Evolutionary conservation across 208 protist species (phyloP).

Genomic region (Acanthamoeba divionensis): DNA sequence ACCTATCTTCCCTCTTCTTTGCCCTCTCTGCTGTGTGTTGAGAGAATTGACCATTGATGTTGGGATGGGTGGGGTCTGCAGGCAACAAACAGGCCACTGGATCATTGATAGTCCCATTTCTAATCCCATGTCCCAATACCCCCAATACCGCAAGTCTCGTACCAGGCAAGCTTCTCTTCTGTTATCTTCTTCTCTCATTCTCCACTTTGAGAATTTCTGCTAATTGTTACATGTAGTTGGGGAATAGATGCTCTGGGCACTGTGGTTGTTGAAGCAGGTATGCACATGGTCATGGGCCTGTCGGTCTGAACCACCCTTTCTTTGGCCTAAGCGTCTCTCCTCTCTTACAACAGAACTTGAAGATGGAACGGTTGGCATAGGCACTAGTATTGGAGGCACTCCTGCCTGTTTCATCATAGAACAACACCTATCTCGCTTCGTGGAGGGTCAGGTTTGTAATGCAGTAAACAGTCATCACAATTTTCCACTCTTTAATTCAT

Average conservation of each 20-base stretch:
- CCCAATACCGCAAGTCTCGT: slow-evolving; percentile 45
- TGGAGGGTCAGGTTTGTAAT: slow-evolving; percentile 56
- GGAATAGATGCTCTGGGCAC: slow-evolving; percentile 71
- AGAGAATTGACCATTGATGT: too few species aligned
- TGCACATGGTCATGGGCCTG: too few species aligned
- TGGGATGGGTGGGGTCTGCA: too few species aligned
- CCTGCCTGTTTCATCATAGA: slow-evolving; percentile 76
- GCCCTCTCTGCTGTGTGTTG: too few species aligned
- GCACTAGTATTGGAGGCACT: slow-evolving; percentile 73
- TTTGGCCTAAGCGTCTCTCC: too few species aligned
- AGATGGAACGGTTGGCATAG: slow-evolving; percentile 69
- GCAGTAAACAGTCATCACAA: not conserved
- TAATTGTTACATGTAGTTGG: slow-evolving; percentile 52
- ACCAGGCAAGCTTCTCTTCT: not conserved
- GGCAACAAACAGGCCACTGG: slow-evolving; percentile 66
- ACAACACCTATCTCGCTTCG: slow-evolving; percentile 71
- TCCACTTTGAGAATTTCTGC: not conserved
- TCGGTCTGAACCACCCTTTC: too few species aligned
- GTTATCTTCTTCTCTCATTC: not conserved
- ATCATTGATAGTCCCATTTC: slow-evolving; percentile 69
- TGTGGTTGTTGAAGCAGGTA: slow-evolving; percentile 73
- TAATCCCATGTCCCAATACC: slow-evolving; percentile 52
- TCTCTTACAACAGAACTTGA: too few species aligned
- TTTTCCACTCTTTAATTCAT: not conserved
- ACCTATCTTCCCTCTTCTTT: too few species aligned